phyloP scores from a whole-genome alignment of 108 stramenopile species.

The Skeletonema potamos region DNA sequence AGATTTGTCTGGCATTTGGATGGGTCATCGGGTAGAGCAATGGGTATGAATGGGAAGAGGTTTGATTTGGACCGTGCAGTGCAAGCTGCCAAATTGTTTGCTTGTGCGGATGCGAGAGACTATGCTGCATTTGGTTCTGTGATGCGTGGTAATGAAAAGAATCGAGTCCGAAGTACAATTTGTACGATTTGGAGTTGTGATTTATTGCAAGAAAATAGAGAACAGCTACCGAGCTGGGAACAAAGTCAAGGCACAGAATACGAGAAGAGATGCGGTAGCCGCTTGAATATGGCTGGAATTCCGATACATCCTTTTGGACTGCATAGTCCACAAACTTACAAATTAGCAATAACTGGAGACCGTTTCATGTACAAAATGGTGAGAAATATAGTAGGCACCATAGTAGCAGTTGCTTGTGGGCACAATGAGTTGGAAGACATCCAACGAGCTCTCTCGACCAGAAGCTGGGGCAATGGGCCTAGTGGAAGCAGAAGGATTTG shows the following conservation, averaged over 20 bases:
- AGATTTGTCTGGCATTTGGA: constrained; percentile 63
- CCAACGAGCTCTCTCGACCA: constrained; percentile 38
- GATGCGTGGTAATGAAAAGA: constrained; percentile 58
- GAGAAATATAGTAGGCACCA: constrained; percentile 73
- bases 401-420: constrained; percentile 64
- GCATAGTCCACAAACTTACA: constrained; percentile 36
- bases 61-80: constrained; percentile 40
- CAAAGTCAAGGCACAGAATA: neutral
- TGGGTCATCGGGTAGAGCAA: constrained; percentile 39
- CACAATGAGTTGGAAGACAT: constrained; percentile 51
- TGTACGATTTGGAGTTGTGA: constrained; percentile 51
- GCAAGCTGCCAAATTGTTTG: constrained; percentile 32
- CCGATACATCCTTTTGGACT: neutral
- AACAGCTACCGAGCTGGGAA: constrained; percentile 46
- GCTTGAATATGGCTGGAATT: constrained; percentile 9
- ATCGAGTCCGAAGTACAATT: constrained; percentile 40
- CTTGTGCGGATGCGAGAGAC: constrained; percentile 27
- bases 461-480: constrained; percentile 13
- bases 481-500: constrained; percentile 32
- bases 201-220: constrained; percentile 19
- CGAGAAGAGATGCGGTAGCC: constrained; percentile 13
- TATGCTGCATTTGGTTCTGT: constrained; percentile 76
- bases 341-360: constrained; percentile 62
- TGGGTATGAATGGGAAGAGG: constrained; percentile 45
- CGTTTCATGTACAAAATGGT: constrained; percentile 87